phyloP scores from a whole-genome alignment of 768 basidiomycete species.

The Tylopilus felleus region DNA sequence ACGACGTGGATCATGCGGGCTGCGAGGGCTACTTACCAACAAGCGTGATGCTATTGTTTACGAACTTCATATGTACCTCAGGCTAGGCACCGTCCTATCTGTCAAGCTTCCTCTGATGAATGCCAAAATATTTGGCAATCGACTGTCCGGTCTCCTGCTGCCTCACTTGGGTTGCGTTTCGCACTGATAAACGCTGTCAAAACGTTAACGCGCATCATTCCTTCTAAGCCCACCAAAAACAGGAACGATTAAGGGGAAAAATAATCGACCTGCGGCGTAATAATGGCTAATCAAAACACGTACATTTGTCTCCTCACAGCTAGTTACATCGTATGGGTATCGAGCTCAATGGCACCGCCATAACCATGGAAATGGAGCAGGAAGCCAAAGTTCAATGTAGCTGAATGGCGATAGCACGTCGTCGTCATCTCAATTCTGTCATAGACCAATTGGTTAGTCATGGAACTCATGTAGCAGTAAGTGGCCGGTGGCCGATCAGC shows the following conservation, averaged over 20 bases:
- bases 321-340: background rate
- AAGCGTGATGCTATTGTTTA: background rate
- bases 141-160: too few relatives aligned
- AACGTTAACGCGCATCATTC: background rate
- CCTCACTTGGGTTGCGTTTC: background rate
- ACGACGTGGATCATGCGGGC: background rate
- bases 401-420: background rate
- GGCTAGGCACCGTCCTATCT: background rate
- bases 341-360: too few relatives aligned
- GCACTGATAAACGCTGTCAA: background rate
- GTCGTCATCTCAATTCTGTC: too few relatives aligned
- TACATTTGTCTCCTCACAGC: background rate
- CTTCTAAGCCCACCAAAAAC: background rate
- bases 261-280: too few relatives aligned
- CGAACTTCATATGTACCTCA: background rate
- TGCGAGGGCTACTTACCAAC: background rate
- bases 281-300: background rate
- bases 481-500: background rate
- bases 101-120: background rate
- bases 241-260: background rate
- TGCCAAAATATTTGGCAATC: background rate
- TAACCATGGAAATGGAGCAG: background rate
- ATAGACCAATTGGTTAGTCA: background rate
- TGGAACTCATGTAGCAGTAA: background rate
- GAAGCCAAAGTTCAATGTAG: background rate